Base-by-base conservation (phyloP, 1,139 yeast genomes). In the Yamadazyma siamensis region DNA sequence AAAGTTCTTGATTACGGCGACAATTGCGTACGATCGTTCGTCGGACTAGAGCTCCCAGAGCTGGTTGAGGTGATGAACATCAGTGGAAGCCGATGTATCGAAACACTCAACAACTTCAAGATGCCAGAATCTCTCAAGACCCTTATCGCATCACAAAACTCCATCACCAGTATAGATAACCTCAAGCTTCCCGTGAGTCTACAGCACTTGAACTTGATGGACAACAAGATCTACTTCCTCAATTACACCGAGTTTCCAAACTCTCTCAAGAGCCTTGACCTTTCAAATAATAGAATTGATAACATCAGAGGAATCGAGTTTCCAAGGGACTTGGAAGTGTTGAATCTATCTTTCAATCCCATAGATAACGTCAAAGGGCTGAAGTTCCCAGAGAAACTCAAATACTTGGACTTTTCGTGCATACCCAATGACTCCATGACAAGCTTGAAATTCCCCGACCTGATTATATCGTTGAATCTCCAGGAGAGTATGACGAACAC, bases 371-470 rank as follows among this genome's bases (percentile, higher is more conserved):
- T 68, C 17, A 61, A 65, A 38, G 71, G 72, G 7, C 61, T 54
- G 11, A 59, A 55, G 32, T 66, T 68, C 31, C 74, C 74, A 3
- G 72, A 65, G 15, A 38, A 46, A 11, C 43, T 68, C 26, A 49
- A 49, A 26, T 54, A 53, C 36, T 50, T 68, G 38, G 74, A 68
- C 36, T 41, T 65, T 5, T 64, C 72, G 3, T 61, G 64, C 36
- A 59, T 67, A 10, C 74, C 75, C 4, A 68, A 66, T 40, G 75
- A 68, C 37, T 59, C 71, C 5, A 67, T 68, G 75, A 59, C 73
- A 0, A 71, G 74, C 0, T 59, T 68, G 8, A 65, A 64, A 34
- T 66, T 68, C 33, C 75, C 75, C 0, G 75, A 68, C 31, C 56
- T 49, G 54, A 45, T 64, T 20, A 43, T 46, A 13, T 55, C 54